Evolutionary conservation across 1,284 basidiomycete genomes (phyloP), one percentile per base, ranked within the genome.

Genomic region (Gymnopus androsaceus): DNA sequence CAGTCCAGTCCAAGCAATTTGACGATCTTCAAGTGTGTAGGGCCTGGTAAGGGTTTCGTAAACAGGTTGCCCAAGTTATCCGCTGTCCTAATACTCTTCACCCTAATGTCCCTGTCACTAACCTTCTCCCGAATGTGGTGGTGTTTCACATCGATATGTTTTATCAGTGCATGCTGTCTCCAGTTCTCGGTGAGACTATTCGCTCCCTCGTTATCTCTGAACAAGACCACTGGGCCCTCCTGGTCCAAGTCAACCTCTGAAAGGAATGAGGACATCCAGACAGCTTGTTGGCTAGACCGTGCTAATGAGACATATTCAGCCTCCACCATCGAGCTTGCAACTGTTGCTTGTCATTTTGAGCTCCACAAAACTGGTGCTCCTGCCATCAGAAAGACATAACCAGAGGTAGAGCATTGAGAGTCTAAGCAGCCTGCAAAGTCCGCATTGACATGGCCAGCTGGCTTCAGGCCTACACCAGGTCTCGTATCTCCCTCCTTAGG

Each of bases 291-390:
- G n/a, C n/a, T n/a, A n/a, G n/a, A n/a, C n/a, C n/a, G n/a, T n/a
- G n/a, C n/a, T n/a, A n/a, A n/a, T n/a, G n/a, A n/a, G n/a, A n/a
- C n/a, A n/a, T n/a, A n/a, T n/a, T n/a, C n/a, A n/a, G n/a, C n/a
- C n/a, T n/a, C n/a, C n/a, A n/a, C n/a, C n/a, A n/a, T n/a, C n/a
- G n/a, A n/a, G n/a, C n/a, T n/a, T n/a, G n/a, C n/a, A n/a, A n/a
- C n/a, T n/a, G n/a, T n/a, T n/a, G n/a, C n/a, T n/a, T n/a, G n/a
- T n/a, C n/a, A n/a, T n/a, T 17, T 66, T 64, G 67, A 69, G 30
- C 59, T 65, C 73, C 70, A 73, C 0, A 65, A 65, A 3, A 71
- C 59, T 1, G 69, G 59, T 34, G 65, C 67, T 1, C 67, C 64
- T 7, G 61, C 67, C 44, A 72, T 64, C 2, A 64, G 56, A 34